Conservation (phyloP, 73 alveolate genomes). For the Paraurostyla sp. region DNA sequence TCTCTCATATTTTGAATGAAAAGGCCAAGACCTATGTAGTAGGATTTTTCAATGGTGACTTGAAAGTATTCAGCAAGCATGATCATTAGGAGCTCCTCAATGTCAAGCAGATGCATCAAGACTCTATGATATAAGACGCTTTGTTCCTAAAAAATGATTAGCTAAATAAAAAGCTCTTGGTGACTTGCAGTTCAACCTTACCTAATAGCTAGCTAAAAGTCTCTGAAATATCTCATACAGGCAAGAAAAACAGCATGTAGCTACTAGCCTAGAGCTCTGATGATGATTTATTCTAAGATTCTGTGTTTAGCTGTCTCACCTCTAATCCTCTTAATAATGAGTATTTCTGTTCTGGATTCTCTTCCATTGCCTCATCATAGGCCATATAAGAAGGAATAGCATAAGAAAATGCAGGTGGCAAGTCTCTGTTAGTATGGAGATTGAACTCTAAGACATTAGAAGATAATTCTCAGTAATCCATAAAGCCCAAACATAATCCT, state of each 20-base stretch:
- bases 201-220: constrained; percentile 4
- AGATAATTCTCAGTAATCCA: background rate
- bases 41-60: constrained; percentile 50
- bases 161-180: background rate
- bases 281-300: background rate
- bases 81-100: background rate
- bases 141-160: constrained; percentile 42
- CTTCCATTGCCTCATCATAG: no score
- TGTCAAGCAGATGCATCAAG: constrained; percentile 25
- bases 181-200: background rate
- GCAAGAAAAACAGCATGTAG: background rate
- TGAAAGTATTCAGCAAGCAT: constrained; percentile 10
- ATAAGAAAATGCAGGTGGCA: background rate
- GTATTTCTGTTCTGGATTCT: constrained; percentile 7
- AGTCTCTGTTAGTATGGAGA: constrained; percentile 22
- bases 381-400: no score
- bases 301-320: background rate
- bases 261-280: background rate
- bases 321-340: background rate
- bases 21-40: constrained; percentile 60
- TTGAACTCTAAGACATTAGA: background rate
- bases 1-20: constrained; percentile 31
- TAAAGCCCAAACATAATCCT: no score
- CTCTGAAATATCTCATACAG: background rate
- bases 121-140: background rate